Evolutionary conservation across 768 basidiomycete species (phyloP), one percentile per base, ranked within the genome.

Genomic region (Leucocoprinus sp.): DNA sequence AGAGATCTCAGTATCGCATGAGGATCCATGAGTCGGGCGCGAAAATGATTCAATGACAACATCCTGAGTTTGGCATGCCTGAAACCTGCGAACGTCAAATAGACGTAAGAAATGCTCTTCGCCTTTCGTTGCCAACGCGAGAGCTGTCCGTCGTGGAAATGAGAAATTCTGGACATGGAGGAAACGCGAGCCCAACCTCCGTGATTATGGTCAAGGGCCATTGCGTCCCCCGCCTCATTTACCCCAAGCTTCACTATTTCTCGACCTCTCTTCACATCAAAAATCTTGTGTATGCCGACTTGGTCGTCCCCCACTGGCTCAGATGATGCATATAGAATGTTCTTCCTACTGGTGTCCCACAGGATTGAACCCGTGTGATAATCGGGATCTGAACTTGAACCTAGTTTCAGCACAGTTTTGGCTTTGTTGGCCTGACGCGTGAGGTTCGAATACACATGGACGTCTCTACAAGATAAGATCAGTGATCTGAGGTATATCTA

Each of bases 301-400:
- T 59, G 42, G 6, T 53, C 50, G 1, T 36, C 48, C 7, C 53
- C 52, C 2, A 33, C 27, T 4, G 76, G 70, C 51, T 81, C 80
- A 1, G 78, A 75, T 1, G 78, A 82, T 0, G 75, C 74, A 55
- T 48, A 48, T 8, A 79, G 80, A 11, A 83, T 50, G 8, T 64
- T 48, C 11, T 75, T 70, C 0, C 55, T 38, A 0, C 59, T 69
- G 15, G 26, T 35, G 1, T 81, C 81, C 82, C 82, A 84, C 7
- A 59, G 56, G 18, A 77, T 68, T 5, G 70, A 59, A 2, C 79
- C 80, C 22, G 70, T 56, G 18, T 50, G 40, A 37, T 67, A 48
- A 7, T 37, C 27, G 5, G 38, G 58, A 2, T 52, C 54, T 12
- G 18, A 55, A 54, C 23, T 60, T 49, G 33, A 40, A 8, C 49